Evolutionary conservation across 768 basidiomycete genomes (phyloP), one percentile per base, ranked within the genome.

Genomic region (Cubamyces lactineus): DNA sequence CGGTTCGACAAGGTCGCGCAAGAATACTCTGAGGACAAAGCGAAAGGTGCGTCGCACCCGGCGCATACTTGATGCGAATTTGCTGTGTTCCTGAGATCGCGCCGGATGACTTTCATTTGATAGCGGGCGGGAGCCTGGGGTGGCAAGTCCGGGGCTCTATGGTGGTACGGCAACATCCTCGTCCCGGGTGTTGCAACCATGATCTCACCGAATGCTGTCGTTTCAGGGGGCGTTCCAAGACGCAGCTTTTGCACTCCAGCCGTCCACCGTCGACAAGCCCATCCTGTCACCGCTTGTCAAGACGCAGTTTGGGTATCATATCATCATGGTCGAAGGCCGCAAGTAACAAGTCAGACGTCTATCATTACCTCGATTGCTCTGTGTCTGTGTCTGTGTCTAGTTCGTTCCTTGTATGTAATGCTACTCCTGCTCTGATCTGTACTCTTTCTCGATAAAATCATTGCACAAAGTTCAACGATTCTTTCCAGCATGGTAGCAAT

Each of bases 11-110:
- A 92, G 73, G 89, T 93, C 38, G 92, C 92, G 5, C 88, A 92
- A 70, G 92, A 93, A 69, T 94, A 91, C 66, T 94, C 93, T 0
- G 92, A 93, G 73, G 92, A 94, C 76, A 94, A 94, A 71, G 92
- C 92, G 6, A 94, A 93, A 82, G 83, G 92, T 89, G 58, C 21
- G 71, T 34, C n/a, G 7, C 28, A 7, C 7, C 13, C 38, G n/a
- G 24, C 41, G 7, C 39, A 39, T 8, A 17, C 15, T 9, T 8
- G 17, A 53, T 2, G 26, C 38, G 1, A 41, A 1, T 34, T 28
- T 23, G 30, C 34, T 9, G 26, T 13, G 8, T 38, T 47, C 24
- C 59, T 30, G 11, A 26, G n/a, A n/a, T n/a, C n/a, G n/a, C 13
- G 15, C 30, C 34, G 21, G 6, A 19, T 21, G 17, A 40, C 15